phyloP scores from a whole-genome alignment of 192 early-diverging fungal species.

The Gamsiella multidivaricata region DNA sequence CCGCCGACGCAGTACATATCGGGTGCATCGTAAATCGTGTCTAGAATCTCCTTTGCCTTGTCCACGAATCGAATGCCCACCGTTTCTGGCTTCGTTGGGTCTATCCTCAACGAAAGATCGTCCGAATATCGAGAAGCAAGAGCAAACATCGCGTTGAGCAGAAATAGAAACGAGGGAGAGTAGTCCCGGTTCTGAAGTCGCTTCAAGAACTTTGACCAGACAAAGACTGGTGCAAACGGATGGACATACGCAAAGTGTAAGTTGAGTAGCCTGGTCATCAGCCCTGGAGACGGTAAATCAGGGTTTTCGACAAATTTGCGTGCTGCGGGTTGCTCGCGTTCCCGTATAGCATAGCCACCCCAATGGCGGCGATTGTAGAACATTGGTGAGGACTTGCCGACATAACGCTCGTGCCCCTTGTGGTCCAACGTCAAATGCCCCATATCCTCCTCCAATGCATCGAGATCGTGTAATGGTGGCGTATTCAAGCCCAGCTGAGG shows the following conservation, averaged over 20 bases:
- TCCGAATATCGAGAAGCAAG: conserved; percentile 61
- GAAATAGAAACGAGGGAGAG: conserved; percentile 55
- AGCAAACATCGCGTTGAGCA: conserved; percentile 69
- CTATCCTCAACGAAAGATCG: conserved; percentile 53
- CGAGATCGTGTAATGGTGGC: conserved; percentile 51
- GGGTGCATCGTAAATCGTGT: conserved; percentile 31
- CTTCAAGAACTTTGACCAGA: conserved; percentile 62
- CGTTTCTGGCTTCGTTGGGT: conserved; percentile 57
- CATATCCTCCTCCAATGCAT: conserved; percentile 67
- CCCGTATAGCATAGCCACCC: conserved; percentile 58
- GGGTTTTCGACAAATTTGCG: conserved; percentile 53
- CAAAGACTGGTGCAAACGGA: conserved; percentile 74
- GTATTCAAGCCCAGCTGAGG: conserved; percentile 30
- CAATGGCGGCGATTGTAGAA: conserved; percentile 64
- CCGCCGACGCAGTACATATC: conserved; percentile 46
- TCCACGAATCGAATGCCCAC: conserved; percentile 71
- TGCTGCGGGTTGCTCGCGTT: conserved; percentile 39
- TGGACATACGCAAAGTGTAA: conserved; percentile 77
- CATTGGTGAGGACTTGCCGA: conserved; percentile 77
- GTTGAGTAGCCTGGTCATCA: conserved; percentile 68
- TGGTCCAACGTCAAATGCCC: conserved; percentile 78
- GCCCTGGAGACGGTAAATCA: conserved; percentile 67
- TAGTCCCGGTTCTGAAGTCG: conserved; percentile 49
- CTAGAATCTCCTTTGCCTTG: conserved; percentile 55
- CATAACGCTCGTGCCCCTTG: conserved; percentile 76